Evolutionary conservation across 2,329 filamentous ascomycete species (phyloP).

Genomic region (Biscogniauxia mediterranea): DNA sequence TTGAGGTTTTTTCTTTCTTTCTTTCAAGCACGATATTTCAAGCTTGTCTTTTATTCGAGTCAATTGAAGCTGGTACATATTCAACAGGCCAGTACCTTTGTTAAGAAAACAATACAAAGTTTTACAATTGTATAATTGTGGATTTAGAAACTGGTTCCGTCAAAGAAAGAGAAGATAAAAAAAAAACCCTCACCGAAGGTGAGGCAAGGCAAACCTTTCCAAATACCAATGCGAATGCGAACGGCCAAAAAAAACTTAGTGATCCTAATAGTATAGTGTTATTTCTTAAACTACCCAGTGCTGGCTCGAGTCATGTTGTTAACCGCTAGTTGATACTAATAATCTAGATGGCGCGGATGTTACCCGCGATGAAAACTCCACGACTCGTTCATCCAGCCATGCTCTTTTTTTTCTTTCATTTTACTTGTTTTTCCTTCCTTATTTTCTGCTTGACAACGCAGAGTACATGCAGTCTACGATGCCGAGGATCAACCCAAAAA

Average conservation of each 20-base stretch:
- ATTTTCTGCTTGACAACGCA: neutral
- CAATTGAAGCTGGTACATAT: too few relatives aligned
- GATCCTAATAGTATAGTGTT: neutral
- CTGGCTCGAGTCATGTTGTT: neutral
- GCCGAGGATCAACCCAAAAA: neutral
- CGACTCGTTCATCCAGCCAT: neutral
- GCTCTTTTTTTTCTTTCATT: neutral
- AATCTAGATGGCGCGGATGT: neutral
- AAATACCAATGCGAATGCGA: neutral
- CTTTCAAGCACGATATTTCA: too few relatives aligned
- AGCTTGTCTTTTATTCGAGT: too few relatives aligned
- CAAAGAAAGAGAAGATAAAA: too few relatives aligned
- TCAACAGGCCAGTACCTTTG: too few relatives aligned
- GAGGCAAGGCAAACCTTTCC: neutral
- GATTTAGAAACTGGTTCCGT: too few relatives aligned
- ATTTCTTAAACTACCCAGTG: neutral
- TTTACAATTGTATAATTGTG: too few relatives aligned
- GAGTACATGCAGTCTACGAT: neutral
- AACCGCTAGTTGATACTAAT: neutral
- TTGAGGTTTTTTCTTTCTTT: too few relatives aligned
- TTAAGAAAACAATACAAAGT: too few relatives aligned
- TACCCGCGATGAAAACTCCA: neutral
- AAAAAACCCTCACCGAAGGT: neutral
- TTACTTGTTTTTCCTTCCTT: neutral
- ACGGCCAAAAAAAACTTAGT: neutral